Evolutionary conservation across 2,329 filamentous ascomycete genomes (phyloP).

Genomic region (Aspergillus niger): DNA sequence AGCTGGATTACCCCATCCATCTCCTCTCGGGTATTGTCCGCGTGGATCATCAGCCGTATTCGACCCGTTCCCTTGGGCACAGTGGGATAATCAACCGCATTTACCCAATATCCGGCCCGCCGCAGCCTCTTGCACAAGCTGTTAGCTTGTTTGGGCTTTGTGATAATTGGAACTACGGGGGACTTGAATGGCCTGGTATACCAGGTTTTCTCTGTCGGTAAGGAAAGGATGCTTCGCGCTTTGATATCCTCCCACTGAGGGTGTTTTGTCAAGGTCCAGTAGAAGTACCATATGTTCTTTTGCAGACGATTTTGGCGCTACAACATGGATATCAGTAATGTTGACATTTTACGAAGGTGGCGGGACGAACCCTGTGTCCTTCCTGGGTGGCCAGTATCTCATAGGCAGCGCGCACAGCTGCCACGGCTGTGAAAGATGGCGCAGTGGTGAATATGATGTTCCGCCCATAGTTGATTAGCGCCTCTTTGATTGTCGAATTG

Average conservation of each 20-base stretch:
- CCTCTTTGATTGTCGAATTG: constrained; percentile 13
- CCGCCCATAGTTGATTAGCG: constrained; percentile 16
- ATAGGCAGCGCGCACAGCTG: constrained; percentile 16
- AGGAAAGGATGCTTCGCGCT: constrained; percentile 1
- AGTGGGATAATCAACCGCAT: constrained; percentile 8
- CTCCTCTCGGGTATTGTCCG: constrained; percentile 13
- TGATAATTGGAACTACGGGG: constrained; percentile 10
- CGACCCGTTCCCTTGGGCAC: constrained; percentile 12
- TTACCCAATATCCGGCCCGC: constrained; percentile 12
- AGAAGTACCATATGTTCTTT: constrained; percentile 13
- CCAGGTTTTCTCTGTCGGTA: constrained; percentile 13
- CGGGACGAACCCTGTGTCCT: constrained; percentile 13
- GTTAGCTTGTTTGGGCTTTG: neutral
- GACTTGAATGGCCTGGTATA: constrained; percentile 6
- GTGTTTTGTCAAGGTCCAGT: constrained; percentile 7
- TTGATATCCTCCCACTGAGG: constrained; percentile 9
- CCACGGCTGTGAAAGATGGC: constrained; percentile 14
- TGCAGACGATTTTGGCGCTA: constrained; percentile 14
- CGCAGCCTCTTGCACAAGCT: constrained; percentile 7
- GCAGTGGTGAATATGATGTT: constrained; percentile 17
- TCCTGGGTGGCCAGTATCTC: constrained; percentile 10
- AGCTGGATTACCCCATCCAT: constrained; percentile 7
- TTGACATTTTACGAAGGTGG: neutral
- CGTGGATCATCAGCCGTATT: constrained; percentile 14
- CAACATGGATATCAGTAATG: neutral